Base-by-base conservation (phyloP, 2,329 filamentous ascomycete species). In the Hypoxylon rubiginosum region DNA sequence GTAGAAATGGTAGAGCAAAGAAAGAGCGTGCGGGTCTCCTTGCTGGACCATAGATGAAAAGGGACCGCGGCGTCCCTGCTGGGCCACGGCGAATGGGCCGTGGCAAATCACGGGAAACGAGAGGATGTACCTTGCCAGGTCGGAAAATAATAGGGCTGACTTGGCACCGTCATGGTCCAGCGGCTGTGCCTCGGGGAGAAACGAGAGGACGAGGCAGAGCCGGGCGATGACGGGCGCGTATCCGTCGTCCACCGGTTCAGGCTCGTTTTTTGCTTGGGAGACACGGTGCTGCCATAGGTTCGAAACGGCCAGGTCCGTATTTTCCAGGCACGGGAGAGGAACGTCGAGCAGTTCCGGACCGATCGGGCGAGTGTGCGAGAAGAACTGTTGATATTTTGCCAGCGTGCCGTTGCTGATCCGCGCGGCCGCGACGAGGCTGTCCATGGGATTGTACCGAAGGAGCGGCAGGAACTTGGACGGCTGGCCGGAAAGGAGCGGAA, bases 291-390 rank as follows among this genome's bases (percentile, higher is more conserved):
- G 9, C 36, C 36, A 41, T n/a, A 41, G 15, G 4, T 41, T 17
- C 7, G 8, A 4, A 13, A 13, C 36, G 36, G 13, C 36, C 15
- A 17, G 36, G 13, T 41, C 36, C 36, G 10, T 13, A 13, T 13
- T 41, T 4, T 4, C 36, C 4, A 5, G 36, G 15, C 9, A 4
- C 15, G 36, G 15, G 9, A 41, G 8, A 17, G 53, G 58, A 17
- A 21, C 30, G 8, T 39, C 43, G 26, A 66, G 32, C 36, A 66
- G 60, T 7, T 61, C 48, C 5, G 34, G n/a, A 2, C 9, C 32
- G 17, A 66, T 8, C 15, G 58, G 66, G 26, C 62, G 54, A 21
- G 32, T 11, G 50, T 57, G 60, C 4, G 68, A 66, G 49, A 71
- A 67, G 19, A 63, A 62, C 2, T 50, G 30, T 21, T 50, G 55